Conservation (phyloP, 2,329 filamentous ascomycete species). For the Penicillium sp. region DNA sequence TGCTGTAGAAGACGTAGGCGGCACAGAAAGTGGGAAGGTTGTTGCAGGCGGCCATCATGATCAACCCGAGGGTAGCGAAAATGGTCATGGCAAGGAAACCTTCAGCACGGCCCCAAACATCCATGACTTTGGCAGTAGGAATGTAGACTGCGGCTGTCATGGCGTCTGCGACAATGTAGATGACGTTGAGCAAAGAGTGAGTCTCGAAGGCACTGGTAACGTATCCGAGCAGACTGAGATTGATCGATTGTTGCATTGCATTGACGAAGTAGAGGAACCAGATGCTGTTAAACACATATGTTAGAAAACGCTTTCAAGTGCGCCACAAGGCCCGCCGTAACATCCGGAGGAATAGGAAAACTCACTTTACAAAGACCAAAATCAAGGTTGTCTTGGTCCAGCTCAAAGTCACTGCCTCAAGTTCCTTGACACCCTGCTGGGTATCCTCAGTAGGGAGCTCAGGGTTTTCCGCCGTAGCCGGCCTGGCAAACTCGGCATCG, state of each 20-base stretch:
- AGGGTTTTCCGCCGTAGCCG: neutral
- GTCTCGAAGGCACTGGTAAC: conserved; percentile 55
- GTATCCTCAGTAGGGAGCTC: conserved; percentile 2
- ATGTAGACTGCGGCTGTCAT: conserved; percentile 61
- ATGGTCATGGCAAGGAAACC: conserved; percentile 55
- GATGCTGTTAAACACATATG: conserved; percentile 34
- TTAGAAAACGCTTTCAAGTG: neutral
- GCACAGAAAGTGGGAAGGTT: conserved; percentile 66
- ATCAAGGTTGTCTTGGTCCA: conserved; percentile 47
- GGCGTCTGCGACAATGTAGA: conserved; percentile 57
- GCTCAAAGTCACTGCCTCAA: conserved; percentile 47
- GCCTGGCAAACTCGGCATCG: neutral
- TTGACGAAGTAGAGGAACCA: conserved; percentile 48
- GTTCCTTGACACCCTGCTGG: conserved; percentile 14
- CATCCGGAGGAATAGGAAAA: neutral
- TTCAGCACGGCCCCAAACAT: conserved; percentile 64
- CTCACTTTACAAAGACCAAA: conserved; percentile 44
- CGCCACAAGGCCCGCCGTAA: neutral
- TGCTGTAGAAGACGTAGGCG: conserved; percentile 50
- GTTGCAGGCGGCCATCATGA: conserved; percentile 63
- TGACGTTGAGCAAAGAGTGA: conserved; percentile 59
- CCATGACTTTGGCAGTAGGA: conserved; percentile 62
- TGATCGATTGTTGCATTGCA: conserved; percentile 42
- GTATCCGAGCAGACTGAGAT: conserved; percentile 48
- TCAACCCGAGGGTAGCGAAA: conserved; percentile 52